These are phyloP conservation scores for Alternaria gaisen DNA, from an alignment of 2,329 filamentous ascomycete genomes.

Conservation along the genomic window DNA sequence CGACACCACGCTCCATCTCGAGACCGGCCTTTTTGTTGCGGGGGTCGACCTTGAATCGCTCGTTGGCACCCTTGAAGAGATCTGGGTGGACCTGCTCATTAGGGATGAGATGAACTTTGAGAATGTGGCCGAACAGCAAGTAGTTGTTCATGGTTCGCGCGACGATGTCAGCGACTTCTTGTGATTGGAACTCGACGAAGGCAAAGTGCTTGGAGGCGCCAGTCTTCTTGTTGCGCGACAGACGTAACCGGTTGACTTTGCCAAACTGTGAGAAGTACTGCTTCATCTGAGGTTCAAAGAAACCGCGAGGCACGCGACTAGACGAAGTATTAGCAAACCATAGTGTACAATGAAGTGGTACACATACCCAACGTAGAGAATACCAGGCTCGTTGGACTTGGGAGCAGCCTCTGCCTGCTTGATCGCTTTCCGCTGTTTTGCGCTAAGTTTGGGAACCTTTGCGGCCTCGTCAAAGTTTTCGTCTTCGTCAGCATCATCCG, in stretches of 20 bases:
- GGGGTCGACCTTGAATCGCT: constrained; percentile 86
- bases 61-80: constrained; percentile 90
- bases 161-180: constrained; percentile 87
- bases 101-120: constrained; percentile 84
- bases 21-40: constrained; percentile 86
- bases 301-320: constrained; percentile 86
- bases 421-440: constrained; percentile 53
- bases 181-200: constrained; percentile 85
- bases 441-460: constrained; percentile 39
- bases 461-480: constrained; percentile 49
- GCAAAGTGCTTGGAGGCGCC: constrained; percentile 93
- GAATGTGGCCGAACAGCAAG: constrained; percentile 89
- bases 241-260: constrained; percentile 76
- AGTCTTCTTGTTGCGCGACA: constrained; percentile 92
- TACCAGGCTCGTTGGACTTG: constrained; percentile 70
- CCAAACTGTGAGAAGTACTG: constrained; percentile 96
- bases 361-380: constrained; percentile 80
- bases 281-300: constrained; percentile 96
- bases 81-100: constrained; percentile 79
- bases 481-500: constrained; percentile 50
- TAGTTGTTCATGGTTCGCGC: constrained; percentile 98
- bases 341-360: neutral
- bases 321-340: neutral
- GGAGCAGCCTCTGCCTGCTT: constrained; percentile 61
- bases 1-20: constrained; percentile 75